Conservation (phyloP, 169 alveolate genomes). For the Cryptosporidium parvum region DNA sequence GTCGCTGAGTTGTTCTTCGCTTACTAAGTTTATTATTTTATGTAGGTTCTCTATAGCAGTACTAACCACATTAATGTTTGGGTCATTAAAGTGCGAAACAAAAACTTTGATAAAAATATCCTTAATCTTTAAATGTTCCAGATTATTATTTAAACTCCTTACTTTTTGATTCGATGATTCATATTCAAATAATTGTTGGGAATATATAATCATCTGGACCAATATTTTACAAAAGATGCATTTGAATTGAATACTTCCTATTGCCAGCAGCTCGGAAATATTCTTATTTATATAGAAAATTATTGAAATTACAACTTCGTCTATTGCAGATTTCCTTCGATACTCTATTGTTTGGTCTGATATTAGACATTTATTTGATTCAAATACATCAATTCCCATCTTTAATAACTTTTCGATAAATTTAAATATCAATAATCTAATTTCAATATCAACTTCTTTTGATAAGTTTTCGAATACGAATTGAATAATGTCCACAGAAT, state of each 20-base stretch:
- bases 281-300: slow-evolving; percentile 22
- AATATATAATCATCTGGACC: slow-evolving; percentile 28
- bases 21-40: slow-evolving; percentile 12
- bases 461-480: slow-evolving; percentile 2
- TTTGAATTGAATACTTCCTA: slow-evolving; percentile 12
- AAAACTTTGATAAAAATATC: slow-evolving; percentile 16
- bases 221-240: slow-evolving; percentile 20
- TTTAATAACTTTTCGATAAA: slow-evolving; percentile 16
- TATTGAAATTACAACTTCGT: slow-evolving; percentile 10
- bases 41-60: slow-evolving; percentile 39
- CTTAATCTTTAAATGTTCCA: slow-evolving; percentile 10
- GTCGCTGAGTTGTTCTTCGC: slow-evolving; percentile 14
- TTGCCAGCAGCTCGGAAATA: slow-evolving; percentile 7
- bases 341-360: slow-evolving; percentile 1
- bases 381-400: slow-evolving; percentile 50
- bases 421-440: background rate
- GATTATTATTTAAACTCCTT: background rate
- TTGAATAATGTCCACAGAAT: slow-evolving; percentile 15
- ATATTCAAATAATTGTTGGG: slow-evolving; percentile 7
- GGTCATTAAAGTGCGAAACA: slow-evolving; percentile 29
- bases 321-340: slow-evolving; percentile 10
- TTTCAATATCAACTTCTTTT: slow-evolving; percentile 50
- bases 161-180: background rate
- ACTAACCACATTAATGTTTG: slow-evolving; percentile 47
- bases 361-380: background rate